A percentile compares a stretch with the other conserved stretches of the same genome.
phyloP scores from a whole-genome alignment of 345 rosid genomes.

The Limnanthes douglasii region DNA sequence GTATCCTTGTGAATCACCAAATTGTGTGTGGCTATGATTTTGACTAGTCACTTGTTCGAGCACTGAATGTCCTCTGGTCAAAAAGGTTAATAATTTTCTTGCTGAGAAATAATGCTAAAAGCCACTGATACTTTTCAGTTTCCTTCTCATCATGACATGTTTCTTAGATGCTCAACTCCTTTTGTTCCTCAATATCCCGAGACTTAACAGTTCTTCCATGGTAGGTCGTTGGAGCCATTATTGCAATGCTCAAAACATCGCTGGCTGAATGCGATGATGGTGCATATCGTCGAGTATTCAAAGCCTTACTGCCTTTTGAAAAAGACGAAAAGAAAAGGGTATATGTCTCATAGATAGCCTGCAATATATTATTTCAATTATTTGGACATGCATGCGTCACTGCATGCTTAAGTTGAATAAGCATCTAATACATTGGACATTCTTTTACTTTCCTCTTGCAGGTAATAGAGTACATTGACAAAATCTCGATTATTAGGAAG shows the following conservation, averaged over 20 bases:
- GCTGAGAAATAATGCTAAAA: too few relatives aligned
- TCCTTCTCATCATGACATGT: background rate
- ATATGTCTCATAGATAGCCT: background rate
- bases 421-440: background rate
- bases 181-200: background rate
- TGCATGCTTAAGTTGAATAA: constrained; percentile 6
- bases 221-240: constrained; percentile 64
- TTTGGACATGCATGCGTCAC: background rate
- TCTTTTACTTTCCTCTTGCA: constrained; percentile 10
- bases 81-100: too few relatives aligned
- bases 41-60: too few relatives aligned
- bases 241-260: constrained; percentile 74
- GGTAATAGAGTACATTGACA: constrained; percentile 66
- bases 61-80: too few relatives aligned
- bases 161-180: background rate
- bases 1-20: too few relatives aligned
- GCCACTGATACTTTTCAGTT: background rate
- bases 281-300: constrained; percentile 72
- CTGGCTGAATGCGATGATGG: constrained; percentile 63
- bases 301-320: constrained; percentile 72
- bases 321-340: constrained; percentile 87
- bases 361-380: constrained; percentile 3
- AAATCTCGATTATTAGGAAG: constrained; percentile 51
- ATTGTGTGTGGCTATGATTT: too few relatives aligned
- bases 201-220: constrained; percentile 4